Evolutionary conservation across 805 yeast species (phyloP).

Genomic region (Candida sphagnicola): DNA sequence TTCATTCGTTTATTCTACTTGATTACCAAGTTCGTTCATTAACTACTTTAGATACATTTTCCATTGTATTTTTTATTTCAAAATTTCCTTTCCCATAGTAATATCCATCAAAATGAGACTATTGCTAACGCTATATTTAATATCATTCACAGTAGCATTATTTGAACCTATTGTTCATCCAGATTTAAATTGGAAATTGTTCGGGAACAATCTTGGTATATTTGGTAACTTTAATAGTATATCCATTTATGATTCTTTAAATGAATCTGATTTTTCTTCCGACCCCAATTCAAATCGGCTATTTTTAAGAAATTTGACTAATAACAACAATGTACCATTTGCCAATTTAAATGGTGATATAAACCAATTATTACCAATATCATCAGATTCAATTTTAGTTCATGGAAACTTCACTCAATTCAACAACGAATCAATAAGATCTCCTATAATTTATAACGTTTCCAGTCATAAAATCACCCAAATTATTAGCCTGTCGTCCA

Average conservation of each 20-base stretch:
- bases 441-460: conserved; percentile 36
- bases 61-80: too few relatives aligned
- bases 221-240: conserved; percentile 28
- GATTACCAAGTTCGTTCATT: too few relatives aligned
- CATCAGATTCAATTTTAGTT: conserved; percentile 26
- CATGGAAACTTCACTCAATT: conserved; percentile 35
- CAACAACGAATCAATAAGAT: conserved; percentile 18
- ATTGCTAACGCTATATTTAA: background rate
- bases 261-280: conserved; percentile 19
- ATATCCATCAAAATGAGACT: conserved; percentile 2
- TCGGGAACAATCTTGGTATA: conserved; percentile 29
- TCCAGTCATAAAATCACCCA: conserved; percentile 19
- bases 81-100: too few relatives aligned
- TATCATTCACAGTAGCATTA: background rate
- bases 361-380: conserved; percentile 20
- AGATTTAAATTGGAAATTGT: conserved; percentile 16
- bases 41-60: too few relatives aligned
- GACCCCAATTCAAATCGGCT: conserved; percentile 11
- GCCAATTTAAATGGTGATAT: conserved; percentile 32
- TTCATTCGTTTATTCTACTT: too few relatives aligned
- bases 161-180: conserved; percentile 13
- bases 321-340: conserved; percentile 15
- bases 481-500: conserved; percentile 15
- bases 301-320: conserved; percentile 19
- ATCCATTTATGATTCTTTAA: conserved; percentile 22